Evolutionary conservation across 2,329 filamentous ascomycete species (phyloP).

Genomic region (Chrysoporthe puriensis): DNA sequence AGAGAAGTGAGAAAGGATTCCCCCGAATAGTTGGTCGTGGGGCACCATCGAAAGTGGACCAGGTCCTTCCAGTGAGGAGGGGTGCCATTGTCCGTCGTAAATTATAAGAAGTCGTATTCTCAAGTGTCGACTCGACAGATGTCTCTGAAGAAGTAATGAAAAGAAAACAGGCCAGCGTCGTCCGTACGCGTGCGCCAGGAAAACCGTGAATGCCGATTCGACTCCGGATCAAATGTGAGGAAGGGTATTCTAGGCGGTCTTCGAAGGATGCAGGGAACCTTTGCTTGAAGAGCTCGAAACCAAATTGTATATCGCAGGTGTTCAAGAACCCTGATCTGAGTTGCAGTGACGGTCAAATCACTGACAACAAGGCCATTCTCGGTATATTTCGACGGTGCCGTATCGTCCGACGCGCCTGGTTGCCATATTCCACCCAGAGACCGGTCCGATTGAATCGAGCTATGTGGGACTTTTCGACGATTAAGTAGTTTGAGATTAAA

Average conservation of each 20-base stretch:
- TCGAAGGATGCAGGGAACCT: constrained; percentile 17
- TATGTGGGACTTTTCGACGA: constrained; percentile 35
- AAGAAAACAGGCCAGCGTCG: constrained; percentile 21
- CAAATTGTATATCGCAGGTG: constrained; percentile 20
- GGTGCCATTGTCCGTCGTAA: constrained; percentile 28
- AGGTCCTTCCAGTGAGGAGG: constrained; percentile 22
- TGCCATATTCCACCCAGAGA: constrained; percentile 26
- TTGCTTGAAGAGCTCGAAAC: constrained; percentile 12
- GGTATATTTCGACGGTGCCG: constrained; percentile 1
- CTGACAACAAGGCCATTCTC: constrained; percentile 12
- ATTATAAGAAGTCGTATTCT: constrained; percentile 31
- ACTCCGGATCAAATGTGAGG: constrained; percentile 21
- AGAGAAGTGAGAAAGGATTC: constrained; percentile 26
- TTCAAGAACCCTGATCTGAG: constrained; percentile 15
- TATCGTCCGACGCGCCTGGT: constrained; percentile 29
- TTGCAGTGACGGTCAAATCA: constrained; percentile 8
- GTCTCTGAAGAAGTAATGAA: constrained; percentile 27
- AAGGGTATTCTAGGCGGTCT: constrained; percentile 25
- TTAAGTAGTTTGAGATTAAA: constrained; percentile 52
- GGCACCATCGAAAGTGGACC: constrained; percentile 28
- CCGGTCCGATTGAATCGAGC: constrained; percentile 29
- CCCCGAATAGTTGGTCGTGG: constrained; percentile 31
- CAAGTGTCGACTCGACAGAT: constrained; percentile 28
- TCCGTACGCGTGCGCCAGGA: constrained; percentile 25
- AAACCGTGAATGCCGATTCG: constrained; percentile 23